Conservation (phyloP, 106 monocot species). For the Dioscorea alata region DNA sequence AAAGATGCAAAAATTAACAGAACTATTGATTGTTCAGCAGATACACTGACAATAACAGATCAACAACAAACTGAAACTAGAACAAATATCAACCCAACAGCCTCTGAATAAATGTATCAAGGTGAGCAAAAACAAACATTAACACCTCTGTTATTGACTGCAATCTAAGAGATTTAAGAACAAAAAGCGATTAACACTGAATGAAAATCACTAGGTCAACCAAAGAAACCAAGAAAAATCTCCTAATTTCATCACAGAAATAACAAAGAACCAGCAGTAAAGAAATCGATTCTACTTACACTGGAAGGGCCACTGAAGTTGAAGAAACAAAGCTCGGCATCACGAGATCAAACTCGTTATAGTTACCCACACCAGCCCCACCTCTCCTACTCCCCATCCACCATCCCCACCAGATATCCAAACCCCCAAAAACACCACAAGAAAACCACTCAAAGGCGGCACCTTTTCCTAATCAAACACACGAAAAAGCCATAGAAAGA, state of each 20-base stretch:
- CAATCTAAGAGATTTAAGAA: neutral
- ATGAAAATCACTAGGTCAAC: neutral
- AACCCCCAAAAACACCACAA: neutral
- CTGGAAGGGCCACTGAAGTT: conserved; percentile 2
- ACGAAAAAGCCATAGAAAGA: neutral
- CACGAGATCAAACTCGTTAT: conserved; percentile 7
- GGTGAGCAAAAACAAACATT: neutral
- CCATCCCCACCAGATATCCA: conserved; percentile 7
- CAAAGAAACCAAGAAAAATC: neutral
- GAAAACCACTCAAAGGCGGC: neutral
- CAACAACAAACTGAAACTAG: too few species aligned
- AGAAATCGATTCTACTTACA: conserved; percentile 1
- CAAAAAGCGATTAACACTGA: neutral
- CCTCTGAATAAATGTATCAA: too few species aligned
- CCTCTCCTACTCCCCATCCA: conserved; percentile 25
- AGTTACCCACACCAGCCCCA: conserved; percentile 13
- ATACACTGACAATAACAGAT: too few species aligned
- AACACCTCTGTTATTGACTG: neutral
- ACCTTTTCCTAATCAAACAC: neutral
- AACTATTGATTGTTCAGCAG: too few species aligned
- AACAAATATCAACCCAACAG: too few species aligned
- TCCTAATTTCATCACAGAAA: neutral
- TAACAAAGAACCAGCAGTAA: neutral
- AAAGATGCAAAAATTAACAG: too few species aligned
- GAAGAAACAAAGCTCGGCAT: conserved; percentile 16